A percentile compares a stretch with the other conserved stretches of the same genome.
phyloP scores from a whole-genome alignment of 768 basidiomycete species.

The Baorangia bicolor region DNA sequence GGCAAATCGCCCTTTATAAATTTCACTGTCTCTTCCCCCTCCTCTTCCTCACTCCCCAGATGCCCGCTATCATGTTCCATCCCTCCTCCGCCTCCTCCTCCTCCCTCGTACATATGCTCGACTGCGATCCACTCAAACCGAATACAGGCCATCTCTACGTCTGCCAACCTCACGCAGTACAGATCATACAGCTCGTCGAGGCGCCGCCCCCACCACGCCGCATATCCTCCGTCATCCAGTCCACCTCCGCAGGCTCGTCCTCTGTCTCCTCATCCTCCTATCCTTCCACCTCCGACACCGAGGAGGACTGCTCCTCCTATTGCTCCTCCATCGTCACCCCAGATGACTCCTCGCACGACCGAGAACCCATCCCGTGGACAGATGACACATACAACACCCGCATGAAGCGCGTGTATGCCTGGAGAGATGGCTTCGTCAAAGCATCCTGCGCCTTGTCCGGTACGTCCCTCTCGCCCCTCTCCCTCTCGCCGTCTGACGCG shows the following conservation, averaged over 20 bases:
- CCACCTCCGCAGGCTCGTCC: slow-evolving; percentile 43
- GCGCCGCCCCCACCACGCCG: slow-evolving; percentile 49
- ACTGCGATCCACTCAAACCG: slow-evolving; percentile 37
- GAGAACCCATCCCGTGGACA: slow-evolving; percentile 27
- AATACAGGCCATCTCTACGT: slow-evolving; percentile 44
- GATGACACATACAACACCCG: slow-evolving; percentile 54
- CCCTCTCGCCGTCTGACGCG: slow-evolving; percentile 5
- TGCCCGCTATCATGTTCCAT: slow-evolving; percentile 26
- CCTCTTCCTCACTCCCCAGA: slow-evolving; percentile 12
- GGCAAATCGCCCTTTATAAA: slow-evolving; percentile 26
- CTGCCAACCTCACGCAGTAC: slow-evolving; percentile 49
- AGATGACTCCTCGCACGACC: slow-evolving; percentile 34
- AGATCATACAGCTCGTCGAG: slow-evolving; percentile 77
- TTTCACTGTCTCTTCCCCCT: slow-evolving; percentile 8
- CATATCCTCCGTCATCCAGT: slow-evolving; percentile 33
- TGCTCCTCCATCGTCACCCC: slow-evolving; percentile 63
- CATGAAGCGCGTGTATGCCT: slow-evolving; percentile 67
- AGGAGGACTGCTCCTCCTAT: slow-evolving; percentile 62
- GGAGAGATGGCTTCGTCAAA: slow-evolving; percentile 60
- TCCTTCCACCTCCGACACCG: slow-evolving; percentile 35
- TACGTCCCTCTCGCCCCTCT: slow-evolving; percentile 26
- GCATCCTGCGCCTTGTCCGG: slow-evolving; percentile 43
- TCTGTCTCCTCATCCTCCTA: slow-evolving; percentile 36
- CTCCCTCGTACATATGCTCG: slow-evolving; percentile 20
- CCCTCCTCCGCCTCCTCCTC: slow-evolving; percentile 25